Percentiles rank a stretch among this genome's conserved stretches.
phyloP scores from a whole-genome alignment of 2,329 filamentous ascomycete genomes.

The Ceratocystis destructans region DNA sequence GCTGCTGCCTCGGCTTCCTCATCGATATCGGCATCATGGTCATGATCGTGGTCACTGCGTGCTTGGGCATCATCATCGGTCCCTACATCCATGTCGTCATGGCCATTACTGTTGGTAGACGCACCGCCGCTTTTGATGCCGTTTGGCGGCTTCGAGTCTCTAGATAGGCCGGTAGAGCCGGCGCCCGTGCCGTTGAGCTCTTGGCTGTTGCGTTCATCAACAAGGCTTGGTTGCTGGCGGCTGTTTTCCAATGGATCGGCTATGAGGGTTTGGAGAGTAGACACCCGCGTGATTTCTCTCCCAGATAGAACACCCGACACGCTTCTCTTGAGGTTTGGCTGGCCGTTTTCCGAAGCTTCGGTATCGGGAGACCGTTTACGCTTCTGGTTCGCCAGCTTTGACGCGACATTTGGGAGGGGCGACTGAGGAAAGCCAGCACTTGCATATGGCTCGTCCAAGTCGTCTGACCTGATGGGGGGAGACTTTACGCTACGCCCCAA shows the following conservation, averaged over 20 bases:
- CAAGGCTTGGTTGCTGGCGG: not conserved
- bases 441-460: slow-evolving; percentile 17
- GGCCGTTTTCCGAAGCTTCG: slow-evolving; percentile 34
- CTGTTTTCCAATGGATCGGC: not conserved
- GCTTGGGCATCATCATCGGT: slow-evolving; percentile 24
- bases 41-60: slow-evolving; percentile 16
- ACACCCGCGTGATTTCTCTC: slow-evolving; percentile 20
- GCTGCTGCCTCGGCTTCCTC: slow-evolving; percentile 46
- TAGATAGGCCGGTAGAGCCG: not conserved
- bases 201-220: slow-evolving; percentile 25
- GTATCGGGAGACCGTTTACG: slow-evolving; percentile 36
- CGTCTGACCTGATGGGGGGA: not conserved
- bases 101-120: not conserved
- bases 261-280: slow-evolving; percentile 20
- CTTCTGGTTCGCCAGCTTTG: slow-evolving; percentile 30
- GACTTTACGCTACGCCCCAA: slow-evolving; percentile 9
- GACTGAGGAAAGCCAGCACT: slow-evolving; percentile 14
- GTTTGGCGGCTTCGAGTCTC: slow-evolving; percentile 10
- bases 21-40: slow-evolving; percentile 28
- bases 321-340: slow-evolving; percentile 41
- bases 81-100: slow-evolving; percentile 20
- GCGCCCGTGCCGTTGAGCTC: slow-evolving; percentile 20
- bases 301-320: slow-evolving; percentile 27
- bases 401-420: slow-evolving; percentile 17
- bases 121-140: slow-evolving; percentile 1